Base-by-base conservation (phyloP, 352 stramenopile genomes). In the Pythium dissimile region DNA sequence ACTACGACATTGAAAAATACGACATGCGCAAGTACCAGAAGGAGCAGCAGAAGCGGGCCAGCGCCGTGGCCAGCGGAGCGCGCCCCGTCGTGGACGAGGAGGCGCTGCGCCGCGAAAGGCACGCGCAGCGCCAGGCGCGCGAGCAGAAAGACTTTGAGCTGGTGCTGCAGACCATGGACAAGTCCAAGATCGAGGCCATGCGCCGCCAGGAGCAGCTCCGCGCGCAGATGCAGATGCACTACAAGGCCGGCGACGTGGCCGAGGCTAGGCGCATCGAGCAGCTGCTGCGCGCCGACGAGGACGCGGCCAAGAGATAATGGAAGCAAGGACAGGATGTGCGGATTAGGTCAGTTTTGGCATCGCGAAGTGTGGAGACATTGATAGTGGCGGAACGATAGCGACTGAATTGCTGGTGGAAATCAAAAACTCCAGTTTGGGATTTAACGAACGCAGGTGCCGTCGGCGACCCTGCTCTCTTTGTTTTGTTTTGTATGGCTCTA, bases 1-100 rank as follows among this genome's bases (percentile, higher is more conserved):
- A 98, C 79, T 98, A 98, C 64, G 86, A 99, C 71, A 93, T 98
- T 47, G 94, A 98, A 43, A 96, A 96, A 62, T 99, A 97, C 90
- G 96, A 99, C 81, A 95, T 98, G 85, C 80, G 81, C 20, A 78
- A 97, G 61, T 98, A 98, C 62, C 64, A 92, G 52, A 90, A 93
- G 69, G 56, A 92, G 60, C 76, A 90, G 67, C 67, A 59, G 15
- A 88, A 86, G 55, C 37, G 59, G 1, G 53, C 54, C 38, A 70
- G 71, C 21, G 38, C 37, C 26, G 50, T 20, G 15, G 12, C 4
- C 7, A 13, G n/a, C 30, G 12, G 16, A n/a, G 31, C 13, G n/a
- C 34, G 67, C 61, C 7, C 31, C 15, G 49, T 57, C 24, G 49
- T 57, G 8, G 82, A 93, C 51, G 82, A 92, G 60, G 80, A 88